These are phyloP conservation scores for Neonectria magnoliae DNA, from an alignment of 2,329 filamentous ascomycete genomes.

Conservation along the genomic window DNA sequence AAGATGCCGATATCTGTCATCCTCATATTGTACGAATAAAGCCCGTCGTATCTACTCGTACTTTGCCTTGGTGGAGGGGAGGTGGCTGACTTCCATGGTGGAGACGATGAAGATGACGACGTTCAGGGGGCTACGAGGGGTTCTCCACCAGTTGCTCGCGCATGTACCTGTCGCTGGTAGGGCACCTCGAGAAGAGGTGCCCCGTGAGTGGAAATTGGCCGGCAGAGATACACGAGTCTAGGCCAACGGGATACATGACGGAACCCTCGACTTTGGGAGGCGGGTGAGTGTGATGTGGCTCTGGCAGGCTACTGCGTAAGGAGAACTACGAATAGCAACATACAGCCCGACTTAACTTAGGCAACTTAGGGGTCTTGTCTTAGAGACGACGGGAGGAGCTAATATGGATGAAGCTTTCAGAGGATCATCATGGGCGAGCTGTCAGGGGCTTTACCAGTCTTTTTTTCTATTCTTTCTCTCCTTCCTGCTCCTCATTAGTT, in stretches of 20 bases:
- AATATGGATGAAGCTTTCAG: background rate
- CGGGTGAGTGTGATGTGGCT: slow-evolving; percentile 17
- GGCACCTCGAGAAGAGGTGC: slow-evolving; percentile 20
- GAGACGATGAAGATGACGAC: slow-evolving; percentile 44
- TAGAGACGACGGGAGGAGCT: background rate
- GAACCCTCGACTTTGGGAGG: slow-evolving; percentile 16
- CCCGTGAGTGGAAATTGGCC: slow-evolving; percentile 1
- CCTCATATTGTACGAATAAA: slow-evolving; percentile 3
- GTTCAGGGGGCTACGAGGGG: slow-evolving; percentile 30
- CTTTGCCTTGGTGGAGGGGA: slow-evolving; percentile 36
- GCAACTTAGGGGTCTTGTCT: background rate
- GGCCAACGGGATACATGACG: background rate
- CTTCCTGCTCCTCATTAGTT: background rate
- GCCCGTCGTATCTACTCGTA: background rate
- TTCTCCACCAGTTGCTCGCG: slow-evolving; percentile 12
- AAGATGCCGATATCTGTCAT: slow-evolving; percentile 1
- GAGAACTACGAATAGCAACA: slow-evolving; percentile 25
- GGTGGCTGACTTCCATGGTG: slow-evolving; percentile 59
- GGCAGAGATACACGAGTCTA: slow-evolving; percentile 14
- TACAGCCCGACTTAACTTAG: slow-evolving; percentile 14
- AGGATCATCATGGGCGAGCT: background rate
- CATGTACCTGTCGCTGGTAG: slow-evolving; percentile 22
- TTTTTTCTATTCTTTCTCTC: background rate
- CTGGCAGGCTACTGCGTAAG: background rate
- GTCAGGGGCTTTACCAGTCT: background rate